These are phyloP conservation scores for Globisporangium yorkense DNA, from an alignment of 352 stramenopile genomes.

Conservation along the genomic window DNA sequence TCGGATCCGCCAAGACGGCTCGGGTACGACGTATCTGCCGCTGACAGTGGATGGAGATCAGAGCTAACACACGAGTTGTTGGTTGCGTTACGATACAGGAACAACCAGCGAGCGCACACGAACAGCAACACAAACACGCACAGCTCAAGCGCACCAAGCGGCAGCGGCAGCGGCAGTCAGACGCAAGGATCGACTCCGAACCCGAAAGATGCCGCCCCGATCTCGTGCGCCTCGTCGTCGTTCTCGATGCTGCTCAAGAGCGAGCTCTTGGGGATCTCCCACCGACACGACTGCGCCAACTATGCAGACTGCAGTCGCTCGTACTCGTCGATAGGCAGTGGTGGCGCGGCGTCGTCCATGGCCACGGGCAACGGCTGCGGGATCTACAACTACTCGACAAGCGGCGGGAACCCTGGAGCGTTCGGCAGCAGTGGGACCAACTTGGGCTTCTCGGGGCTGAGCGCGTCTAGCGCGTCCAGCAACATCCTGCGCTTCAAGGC, in stretches of 20 bases:
- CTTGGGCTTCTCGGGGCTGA: constrained; percentile 23
- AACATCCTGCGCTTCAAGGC: constrained; percentile 78
- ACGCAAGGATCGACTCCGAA: constrained; percentile 1
- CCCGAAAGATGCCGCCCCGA: constrained; percentile 8
- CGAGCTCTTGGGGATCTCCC: constrained; percentile 59
- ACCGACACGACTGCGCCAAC: constrained; percentile 15
- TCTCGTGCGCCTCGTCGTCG: constrained; percentile 21
- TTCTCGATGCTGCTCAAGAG: constrained; percentile 79
- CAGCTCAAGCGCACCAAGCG: constrained; percentile 6
- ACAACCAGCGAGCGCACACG: constrained; percentile 12
- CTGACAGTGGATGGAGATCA: too few relatives aligned
- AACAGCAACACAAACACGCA: constrained; percentile 10
- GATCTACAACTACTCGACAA: constrained; percentile 21
- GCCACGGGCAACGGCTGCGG: constrained; percentile 10
- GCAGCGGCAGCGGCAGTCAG: background rate
- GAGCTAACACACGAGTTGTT: background rate
- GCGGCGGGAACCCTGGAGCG: constrained; percentile 2
- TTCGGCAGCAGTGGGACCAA: constrained; percentile 25
- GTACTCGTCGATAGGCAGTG: constrained; percentile 1
- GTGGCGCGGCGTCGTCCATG: constrained; percentile 6
- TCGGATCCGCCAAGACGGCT: constrained; percentile 33
- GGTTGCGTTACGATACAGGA: background rate
- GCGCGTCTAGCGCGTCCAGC: constrained; percentile 27
- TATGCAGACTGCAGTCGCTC: constrained; percentile 17
- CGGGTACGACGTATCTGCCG: constrained; percentile 3